Base-by-base conservation (phyloP, 345 rosid genomes). In the Hibiscus tridactylites region DNA sequence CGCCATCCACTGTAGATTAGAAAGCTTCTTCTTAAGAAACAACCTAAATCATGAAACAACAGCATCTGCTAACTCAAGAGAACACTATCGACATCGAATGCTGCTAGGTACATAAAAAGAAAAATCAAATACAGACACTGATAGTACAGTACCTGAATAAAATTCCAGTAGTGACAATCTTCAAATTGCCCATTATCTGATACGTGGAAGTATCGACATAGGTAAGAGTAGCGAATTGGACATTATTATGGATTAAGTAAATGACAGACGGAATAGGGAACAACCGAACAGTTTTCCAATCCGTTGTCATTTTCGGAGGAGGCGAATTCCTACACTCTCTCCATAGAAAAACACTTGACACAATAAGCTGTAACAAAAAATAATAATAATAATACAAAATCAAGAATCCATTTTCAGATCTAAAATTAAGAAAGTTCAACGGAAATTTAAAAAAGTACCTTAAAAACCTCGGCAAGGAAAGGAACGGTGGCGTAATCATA, bases 151-250 rank as follows among this genome's bases (percentile, higher is more conserved):
- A 95, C 99, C 99, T 95, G 81, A 92, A 95, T 15, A 95, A 79
- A 65, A 95, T 79, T 47, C 87, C 98, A 46, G 99, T 92, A 50
- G 98, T 88, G 28, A 96, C 94, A 79, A 96, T 91, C 97, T 96
- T 96, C 76, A 96, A 78, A 83, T 96, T 96, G 5, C 99, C 98
- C 98, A 96, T 91, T 39, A 96, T 96, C 84, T 96, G 98, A 79
- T 96, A 89, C 1, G 97, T 96, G 50, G 99, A 92, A 3, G 97
- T 86, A 77, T 96, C 97, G 26, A 96, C 87, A 77, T 91, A 96
- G 28, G 86, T 92, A 74, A 92, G 77, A 1, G 99, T 96, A 73
- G 97, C 96, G 76, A 92, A 96, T 75, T 96, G 99, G 26, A 92
- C 98, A 72, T 92, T 92, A 81, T 95, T 95, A 68, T 96, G 98